phyloP scores from a whole-genome alignment of 306 rosid genomes.

The Rosa persica region DNA sequence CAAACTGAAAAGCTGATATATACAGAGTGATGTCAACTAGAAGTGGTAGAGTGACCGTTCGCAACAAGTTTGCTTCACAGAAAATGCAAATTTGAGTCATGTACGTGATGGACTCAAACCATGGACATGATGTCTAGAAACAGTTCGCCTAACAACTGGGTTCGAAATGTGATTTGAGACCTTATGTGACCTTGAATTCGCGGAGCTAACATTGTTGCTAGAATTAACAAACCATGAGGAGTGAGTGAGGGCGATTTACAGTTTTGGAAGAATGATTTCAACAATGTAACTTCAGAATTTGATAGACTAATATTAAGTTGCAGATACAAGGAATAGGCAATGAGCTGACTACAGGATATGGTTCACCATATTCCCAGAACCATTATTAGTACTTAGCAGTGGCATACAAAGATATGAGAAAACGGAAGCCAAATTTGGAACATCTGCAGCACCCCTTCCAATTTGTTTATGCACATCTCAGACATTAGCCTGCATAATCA shows the following conservation, averaged over 20 bases:
- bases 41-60: neutral
- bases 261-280: neutral
- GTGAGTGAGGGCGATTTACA: neutral
- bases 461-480: neutral
- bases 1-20: neutral
- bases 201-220: neutral
- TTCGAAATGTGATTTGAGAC: neutral
- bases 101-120: neutral
- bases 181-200: neutral
- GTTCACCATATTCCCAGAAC: neutral
- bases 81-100: neutral
- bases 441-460: neutral
- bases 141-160: neutral
- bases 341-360: neutral
- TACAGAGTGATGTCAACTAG: neutral
- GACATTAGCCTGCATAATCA: conserved; percentile 7
- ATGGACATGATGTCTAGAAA: neutral
- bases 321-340: neutral
- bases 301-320: neutral
- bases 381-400: neutral
- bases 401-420: neutral
- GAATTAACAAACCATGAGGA: neutral
- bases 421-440: neutral
- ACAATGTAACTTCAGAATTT: neutral
- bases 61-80: neutral